Evolutionary conservation across 148 eudicot genomes (phyloP), one percentile per base, ranked within the genome.

Genomic region (Nepenthes mirabilis): DNA sequence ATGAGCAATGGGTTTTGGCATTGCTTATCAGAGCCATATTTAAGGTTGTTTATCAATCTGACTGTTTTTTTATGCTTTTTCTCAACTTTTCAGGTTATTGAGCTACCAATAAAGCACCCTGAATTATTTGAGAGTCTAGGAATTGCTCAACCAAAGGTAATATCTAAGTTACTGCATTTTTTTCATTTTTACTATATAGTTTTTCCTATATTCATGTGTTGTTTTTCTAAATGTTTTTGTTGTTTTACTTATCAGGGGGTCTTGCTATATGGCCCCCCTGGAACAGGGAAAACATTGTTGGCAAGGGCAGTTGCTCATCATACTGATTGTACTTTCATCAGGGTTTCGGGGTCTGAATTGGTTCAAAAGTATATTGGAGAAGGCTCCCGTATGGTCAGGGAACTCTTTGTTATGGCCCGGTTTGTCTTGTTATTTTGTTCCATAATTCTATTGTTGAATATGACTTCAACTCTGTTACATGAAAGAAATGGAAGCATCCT

Each of bases 231-330:
- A 57, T 12, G 23, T 57, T 35, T 34, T 11, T 23, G 23, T 6
- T 43, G 12, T 37, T 58, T 65, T 45, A 35, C 35, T 12, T 59
- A n/a, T n/a, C 66, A 87, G 88, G 95, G 97, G 61, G 95, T 91
- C 33, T 79, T 91, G 66, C 89, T 91, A 11, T 87, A 87, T 71
- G 97, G 97, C 23, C 97, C 97, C 59, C 97, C 95, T 33, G 97
- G 97, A 36, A 91, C 97, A 14, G 97, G 95, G 45, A 87, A 91
- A 71, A 87, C 95, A 7, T 67, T 91, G 55, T 79, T 87, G 70
- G 95, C 97, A 1, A 88, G 97, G 72, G 97, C 91, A 58, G 95
- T 88, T 70, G 97, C 97, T 43, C 91, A 88, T 64, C 97, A 91
- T 58, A 91, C 95, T 47, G 91, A 91, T 60, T 88, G 95, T 69